phyloP scores from a whole-genome alignment of 1,284 basidiomycete genomes.

The Porodaedalea pini region DNA sequence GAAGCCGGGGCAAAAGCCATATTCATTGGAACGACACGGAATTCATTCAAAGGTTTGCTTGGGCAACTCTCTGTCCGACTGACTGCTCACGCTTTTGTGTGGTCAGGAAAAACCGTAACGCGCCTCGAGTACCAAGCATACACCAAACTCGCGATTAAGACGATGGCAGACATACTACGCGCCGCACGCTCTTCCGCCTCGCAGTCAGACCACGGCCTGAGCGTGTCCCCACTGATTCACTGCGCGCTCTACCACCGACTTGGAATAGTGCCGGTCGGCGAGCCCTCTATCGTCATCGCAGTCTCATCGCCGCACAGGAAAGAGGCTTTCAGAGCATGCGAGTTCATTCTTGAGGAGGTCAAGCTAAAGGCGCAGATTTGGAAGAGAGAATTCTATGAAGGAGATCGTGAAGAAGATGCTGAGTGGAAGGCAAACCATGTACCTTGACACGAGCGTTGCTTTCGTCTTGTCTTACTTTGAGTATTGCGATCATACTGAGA shows the following conservation, averaged over 20 bases:
- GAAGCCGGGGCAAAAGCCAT: slow-evolving; percentile 68
- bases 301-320: slow-evolving; percentile 84
- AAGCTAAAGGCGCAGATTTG: slow-evolving; percentile 83
- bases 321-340: slow-evolving; percentile 78
- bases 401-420: slow-evolving; percentile 53
- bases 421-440: slow-evolving; percentile 69
- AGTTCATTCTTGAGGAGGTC: slow-evolving; percentile 78
- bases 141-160: slow-evolving; percentile 77
- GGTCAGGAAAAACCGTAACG: slow-evolving; percentile 64
- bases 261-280: slow-evolving; percentile 72
- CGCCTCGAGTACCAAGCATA: slow-evolving; percentile 83
- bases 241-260: slow-evolving; percentile 76
- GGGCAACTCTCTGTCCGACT: background rate
- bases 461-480: too few relatives aligned
- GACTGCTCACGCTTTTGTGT: too few relatives aligned
- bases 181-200: slow-evolving; percentile 35
- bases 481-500: background rate
- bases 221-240: slow-evolving; percentile 40
- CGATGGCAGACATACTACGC: slow-evolving; percentile 60
- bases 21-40: slow-evolving; percentile 72
- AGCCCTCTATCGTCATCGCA: slow-evolving; percentile 81
- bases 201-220: slow-evolving; percentile 31
- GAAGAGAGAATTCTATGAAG: slow-evolving; percentile 85
- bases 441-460: slow-evolving; percentile 1
- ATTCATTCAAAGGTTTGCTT: slow-evolving; percentile 50